Percentiles rank a stretch among this genome's conserved stretches.
phyloP scores from a whole-genome alignment of 495 filamentous ascomycete genomes.

The Glutinoglossum americanum region DNA sequence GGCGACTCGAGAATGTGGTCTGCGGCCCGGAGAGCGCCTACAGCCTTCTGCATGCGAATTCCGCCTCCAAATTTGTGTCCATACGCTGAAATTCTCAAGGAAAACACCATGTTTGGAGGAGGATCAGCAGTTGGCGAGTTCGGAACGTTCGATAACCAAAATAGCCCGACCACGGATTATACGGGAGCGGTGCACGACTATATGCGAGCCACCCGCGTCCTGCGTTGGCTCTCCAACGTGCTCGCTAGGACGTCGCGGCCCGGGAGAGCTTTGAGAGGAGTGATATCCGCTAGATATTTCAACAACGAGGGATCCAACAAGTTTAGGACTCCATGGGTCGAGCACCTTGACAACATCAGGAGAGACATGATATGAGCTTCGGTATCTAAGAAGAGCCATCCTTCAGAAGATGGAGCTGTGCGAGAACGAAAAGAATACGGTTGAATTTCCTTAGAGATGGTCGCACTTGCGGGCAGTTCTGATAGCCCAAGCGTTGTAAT shows the following conservation, averaged over 20 bases:
- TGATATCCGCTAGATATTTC: constrained; percentile 2
- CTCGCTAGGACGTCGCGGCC: constrained; percentile 4
- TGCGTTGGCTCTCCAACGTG: constrained; percentile 3
- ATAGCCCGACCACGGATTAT: too few relatives aligned
- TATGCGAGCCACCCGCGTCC: background rate
- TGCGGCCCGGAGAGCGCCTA: constrained; percentile 1
- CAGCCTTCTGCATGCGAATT: background rate
- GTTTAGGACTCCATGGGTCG: constrained; percentile 1
- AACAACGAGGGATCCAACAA: background rate
- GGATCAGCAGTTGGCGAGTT: background rate
- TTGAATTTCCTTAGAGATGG: background rate
- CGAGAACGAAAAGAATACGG: constrained; percentile 4
- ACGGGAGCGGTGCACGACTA: constrained; percentile 1
- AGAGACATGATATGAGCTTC: constrained; percentile 3
- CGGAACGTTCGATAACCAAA: too few relatives aligned
- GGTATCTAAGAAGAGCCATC: background rate
- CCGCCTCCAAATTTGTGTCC: too few relatives aligned
- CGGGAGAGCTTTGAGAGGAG: constrained; percentile 5
- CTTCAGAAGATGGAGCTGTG: constrained; percentile 8
- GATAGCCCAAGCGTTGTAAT: background rate
- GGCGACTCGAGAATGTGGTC: constrained; percentile 5
- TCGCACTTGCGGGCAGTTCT: too few relatives aligned
- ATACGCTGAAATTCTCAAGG: background rate
- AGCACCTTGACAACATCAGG: constrained; percentile 2
- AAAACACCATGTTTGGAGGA: constrained; percentile 2